Evolutionary conservation across 1,284 basidiomycete genomes (phyloP).

Genomic region (Tilletia setariae): DNA sequence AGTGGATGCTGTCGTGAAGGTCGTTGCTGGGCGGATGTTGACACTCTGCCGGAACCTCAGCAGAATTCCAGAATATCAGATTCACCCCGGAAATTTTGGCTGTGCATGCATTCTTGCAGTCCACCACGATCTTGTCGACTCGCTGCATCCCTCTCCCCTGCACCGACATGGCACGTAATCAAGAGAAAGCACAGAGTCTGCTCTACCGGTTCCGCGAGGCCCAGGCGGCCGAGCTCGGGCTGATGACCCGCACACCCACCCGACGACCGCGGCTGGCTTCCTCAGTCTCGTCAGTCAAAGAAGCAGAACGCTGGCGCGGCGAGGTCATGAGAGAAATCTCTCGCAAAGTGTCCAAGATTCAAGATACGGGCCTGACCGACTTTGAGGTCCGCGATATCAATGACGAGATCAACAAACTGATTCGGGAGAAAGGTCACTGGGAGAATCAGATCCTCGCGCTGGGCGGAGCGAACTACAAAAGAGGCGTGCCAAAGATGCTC

Average conservation of each 20-base stretch:
- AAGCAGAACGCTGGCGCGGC: slow-evolving; percentile 92
- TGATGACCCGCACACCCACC: slow-evolving; percentile 70
- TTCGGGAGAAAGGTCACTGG: slow-evolving; percentile 95
- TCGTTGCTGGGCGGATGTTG: too few species aligned
- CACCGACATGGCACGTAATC: slow-evolving; percentile 46
- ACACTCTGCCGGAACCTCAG: too few species aligned
- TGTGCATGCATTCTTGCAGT: neutral
- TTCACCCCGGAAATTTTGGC: too few species aligned
- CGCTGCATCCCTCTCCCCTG: neutral
- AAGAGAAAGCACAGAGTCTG: slow-evolving; percentile 67
- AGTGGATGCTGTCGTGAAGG: too few species aligned
- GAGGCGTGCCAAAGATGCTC: slow-evolving; percentile 82
- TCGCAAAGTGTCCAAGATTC: slow-evolving; percentile 94
- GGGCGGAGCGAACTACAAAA: slow-evolving; percentile 91
- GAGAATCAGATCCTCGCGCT: slow-evolving; percentile 93
- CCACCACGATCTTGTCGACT: neutral
- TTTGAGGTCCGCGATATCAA: slow-evolving; percentile 95
- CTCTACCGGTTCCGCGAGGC: slow-evolving; percentile 96
- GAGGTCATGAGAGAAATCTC: slow-evolving; percentile 92
- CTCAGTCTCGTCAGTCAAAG: slow-evolving; percentile 80
- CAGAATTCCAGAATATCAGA: too few species aligned
- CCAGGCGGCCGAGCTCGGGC: slow-evolving; percentile 88
- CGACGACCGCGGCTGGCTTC: slow-evolving; percentile 84
- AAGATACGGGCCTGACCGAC: slow-evolving; percentile 84
- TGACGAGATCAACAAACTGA: slow-evolving; percentile 93